Evolutionary conservation across 2,329 filamentous ascomycete species (phyloP).

Genomic region (Penicillium sp.): DNA sequence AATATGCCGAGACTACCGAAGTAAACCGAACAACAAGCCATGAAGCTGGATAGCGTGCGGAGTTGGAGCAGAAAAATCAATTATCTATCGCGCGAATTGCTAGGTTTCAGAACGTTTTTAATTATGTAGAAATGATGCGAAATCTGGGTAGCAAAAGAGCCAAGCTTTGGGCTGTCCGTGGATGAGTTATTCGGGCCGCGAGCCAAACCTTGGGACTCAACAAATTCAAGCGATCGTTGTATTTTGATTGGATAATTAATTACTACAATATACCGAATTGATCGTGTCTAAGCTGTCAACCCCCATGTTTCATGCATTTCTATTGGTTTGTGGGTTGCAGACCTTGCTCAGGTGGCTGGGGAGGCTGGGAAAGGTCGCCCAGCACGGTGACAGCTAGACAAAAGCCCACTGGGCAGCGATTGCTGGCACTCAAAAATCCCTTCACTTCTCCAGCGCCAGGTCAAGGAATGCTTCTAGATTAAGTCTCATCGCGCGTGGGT

Average conservation of each 20-base stretch:
- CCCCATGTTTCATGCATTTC: slow-evolving; percentile 16
- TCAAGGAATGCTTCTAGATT: slow-evolving; percentile 25
- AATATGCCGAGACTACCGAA: too few species aligned
- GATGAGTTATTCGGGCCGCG: slow-evolving; percentile 5
- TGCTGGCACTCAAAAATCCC: slow-evolving; percentile 8
- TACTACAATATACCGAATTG: slow-evolving; percentile 11
- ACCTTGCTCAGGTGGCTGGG: slow-evolving; percentile 24
- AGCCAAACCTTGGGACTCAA: slow-evolving; percentile 9
- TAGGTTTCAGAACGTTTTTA: background rate
- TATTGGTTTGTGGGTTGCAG: slow-evolving; percentile 18
- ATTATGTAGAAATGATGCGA: background rate
- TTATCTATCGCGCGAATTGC: too few species aligned
- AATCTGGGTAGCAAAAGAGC: background rate
- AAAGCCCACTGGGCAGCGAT: slow-evolving; percentile 20
- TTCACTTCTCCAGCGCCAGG: slow-evolving; percentile 15
- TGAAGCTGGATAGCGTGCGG: too few species aligned
- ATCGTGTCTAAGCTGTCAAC: slow-evolving; percentile 15
- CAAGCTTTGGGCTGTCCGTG: slow-evolving; percentile 10
- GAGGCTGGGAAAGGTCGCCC: slow-evolving; percentile 25
- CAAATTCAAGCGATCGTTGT: slow-evolving; percentile 7
- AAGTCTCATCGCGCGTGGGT: slow-evolving; percentile 17
- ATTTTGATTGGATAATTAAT: slow-evolving; percentile 8
- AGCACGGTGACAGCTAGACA: slow-evolving; percentile 21
- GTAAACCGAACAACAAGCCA: too few species aligned
- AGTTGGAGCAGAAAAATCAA: too few species aligned